A percentile compares a stretch with the other conserved stretches of the same genome.
Conservation (phyloP, 1,284 basidiomycete species). For the Cutaneotrichosporon dermatis region DNA sequence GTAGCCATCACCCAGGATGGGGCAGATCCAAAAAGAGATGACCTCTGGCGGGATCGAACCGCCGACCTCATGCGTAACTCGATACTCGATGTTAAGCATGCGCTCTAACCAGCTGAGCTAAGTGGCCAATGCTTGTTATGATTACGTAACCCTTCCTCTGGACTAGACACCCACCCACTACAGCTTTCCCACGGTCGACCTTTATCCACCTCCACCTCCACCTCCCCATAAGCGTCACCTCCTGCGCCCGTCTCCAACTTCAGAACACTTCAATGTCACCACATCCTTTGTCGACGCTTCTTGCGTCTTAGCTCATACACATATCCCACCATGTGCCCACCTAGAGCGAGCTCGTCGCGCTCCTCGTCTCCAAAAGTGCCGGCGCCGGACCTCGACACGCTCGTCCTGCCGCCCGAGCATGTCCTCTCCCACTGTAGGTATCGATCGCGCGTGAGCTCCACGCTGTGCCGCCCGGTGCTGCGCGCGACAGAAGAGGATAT, state of each 20-base stretch:
- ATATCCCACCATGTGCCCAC: background rate
- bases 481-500: background rate
- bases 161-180: too few relatives aligned
- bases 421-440: conserved; percentile 22
- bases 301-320: background rate
- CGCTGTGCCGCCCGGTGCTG: background rate
- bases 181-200: too few relatives aligned
- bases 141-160: too few relatives aligned
- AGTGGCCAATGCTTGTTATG: too few relatives aligned
- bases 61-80: too few relatives aligned
- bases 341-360: background rate
- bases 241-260: background rate
- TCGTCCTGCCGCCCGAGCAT: conserved; percentile 28
- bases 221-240: background rate
- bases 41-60: too few relatives aligned
- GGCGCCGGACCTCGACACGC: conserved; percentile 28
- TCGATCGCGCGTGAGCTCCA: background rate
- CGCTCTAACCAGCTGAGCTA: too few relatives aligned
- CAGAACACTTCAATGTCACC: background rate
- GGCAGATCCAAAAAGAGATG: too few relatives aligned
- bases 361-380: background rate
- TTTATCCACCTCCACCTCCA: background rate
- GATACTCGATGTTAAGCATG: too few relatives aligned
- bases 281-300: background rate
- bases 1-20: too few relatives aligned